Evolutionary conservation across 306 rosid genomes (phyloP).

Genomic region (Cicer chorassanicum): DNA sequence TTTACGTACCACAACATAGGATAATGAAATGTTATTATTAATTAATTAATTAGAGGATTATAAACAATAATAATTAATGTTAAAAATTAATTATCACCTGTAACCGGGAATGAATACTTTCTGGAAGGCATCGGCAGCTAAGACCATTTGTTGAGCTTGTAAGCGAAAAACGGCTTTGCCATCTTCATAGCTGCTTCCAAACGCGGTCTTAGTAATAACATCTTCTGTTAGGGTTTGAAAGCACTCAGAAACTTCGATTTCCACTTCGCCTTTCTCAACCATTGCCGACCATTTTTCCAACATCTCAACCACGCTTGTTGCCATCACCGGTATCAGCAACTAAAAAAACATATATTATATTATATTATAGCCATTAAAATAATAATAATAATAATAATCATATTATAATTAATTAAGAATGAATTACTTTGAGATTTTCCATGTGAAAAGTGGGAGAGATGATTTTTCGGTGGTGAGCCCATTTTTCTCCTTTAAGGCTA

Average conservation of each 20-base stretch:
- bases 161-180: conserved; percentile 81
- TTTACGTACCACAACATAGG: conserved; percentile 10
- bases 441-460: conserved; percentile 91
- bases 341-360: conserved; percentile 9
- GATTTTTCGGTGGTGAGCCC: conserved; percentile 90
- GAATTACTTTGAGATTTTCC: conserved; percentile 85
- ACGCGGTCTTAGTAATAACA: conserved; percentile 74
- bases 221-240: conserved; percentile 84
- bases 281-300: conserved; percentile 71
- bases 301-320: conserved; percentile 74
- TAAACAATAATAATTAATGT: not conserved
- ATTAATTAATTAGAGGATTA: not conserved
- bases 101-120: conserved; percentile 94
- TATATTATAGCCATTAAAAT: no score
- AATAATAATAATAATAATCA: not conserved
- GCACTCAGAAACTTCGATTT: conserved; percentile 85
- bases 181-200: conserved; percentile 90
- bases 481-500: conserved; percentile 89
- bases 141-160: conserved; percentile 79
- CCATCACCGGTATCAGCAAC: conserved; percentile 88
- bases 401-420: not conserved
- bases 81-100: conserved; percentile 52
- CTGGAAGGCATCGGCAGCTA: conserved; percentile 87
- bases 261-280: conserved; percentile 70
- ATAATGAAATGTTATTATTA: not conserved